phyloP scores from a whole-genome alignment of 345 rosid species.

The Ceriops zippeliana region DNA sequence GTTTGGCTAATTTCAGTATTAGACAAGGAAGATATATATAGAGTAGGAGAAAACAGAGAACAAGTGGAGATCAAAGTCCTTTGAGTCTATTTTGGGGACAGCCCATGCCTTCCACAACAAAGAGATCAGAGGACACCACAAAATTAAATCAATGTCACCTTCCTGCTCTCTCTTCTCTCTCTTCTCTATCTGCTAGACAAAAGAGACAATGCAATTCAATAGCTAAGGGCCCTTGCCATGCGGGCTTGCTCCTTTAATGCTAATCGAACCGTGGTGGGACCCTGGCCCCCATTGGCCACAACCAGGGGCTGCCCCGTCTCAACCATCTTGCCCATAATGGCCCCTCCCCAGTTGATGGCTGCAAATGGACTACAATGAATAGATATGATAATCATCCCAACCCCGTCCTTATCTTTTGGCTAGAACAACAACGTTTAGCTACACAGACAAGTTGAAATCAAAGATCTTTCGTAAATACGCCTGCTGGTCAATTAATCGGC shows the following conservation, averaged over 20 bases:
- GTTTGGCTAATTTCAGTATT: no score
- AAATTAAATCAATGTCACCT: slow-evolving; percentile 11
- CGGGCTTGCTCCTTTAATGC: slow-evolving; percentile 14
- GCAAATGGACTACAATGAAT: neutral
- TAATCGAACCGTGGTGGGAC: slow-evolving; percentile 20
- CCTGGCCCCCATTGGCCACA: slow-evolving; percentile 19
- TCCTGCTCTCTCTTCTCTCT: neutral
- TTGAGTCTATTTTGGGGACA: slow-evolving; percentile 9
- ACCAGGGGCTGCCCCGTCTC: slow-evolving; percentile 26
- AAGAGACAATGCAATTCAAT: slow-evolving; percentile 29
- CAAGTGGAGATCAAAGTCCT: slow-evolving; percentile 5
- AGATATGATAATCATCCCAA: neutral
- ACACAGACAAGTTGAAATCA: neutral
- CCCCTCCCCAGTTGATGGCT: slow-evolving; percentile 14
- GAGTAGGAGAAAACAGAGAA: neutral
- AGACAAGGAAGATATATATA: slow-evolving; percentile 7
- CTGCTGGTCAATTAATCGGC: neutral
- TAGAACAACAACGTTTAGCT: neutral
- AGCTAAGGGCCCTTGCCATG: slow-evolving; percentile 12
- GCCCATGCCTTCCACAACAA: slow-evolving; percentile 13
- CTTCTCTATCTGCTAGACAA: neutral
- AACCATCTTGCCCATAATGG: slow-evolving; percentile 15
- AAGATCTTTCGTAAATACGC: slow-evolving; percentile 1
- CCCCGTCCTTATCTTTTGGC: slow-evolving; percentile 22
- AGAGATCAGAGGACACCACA: slow-evolving; percentile 5